Base-by-base conservation (phyloP, 1,139 yeast species). In the Pichia sp. region DNA sequence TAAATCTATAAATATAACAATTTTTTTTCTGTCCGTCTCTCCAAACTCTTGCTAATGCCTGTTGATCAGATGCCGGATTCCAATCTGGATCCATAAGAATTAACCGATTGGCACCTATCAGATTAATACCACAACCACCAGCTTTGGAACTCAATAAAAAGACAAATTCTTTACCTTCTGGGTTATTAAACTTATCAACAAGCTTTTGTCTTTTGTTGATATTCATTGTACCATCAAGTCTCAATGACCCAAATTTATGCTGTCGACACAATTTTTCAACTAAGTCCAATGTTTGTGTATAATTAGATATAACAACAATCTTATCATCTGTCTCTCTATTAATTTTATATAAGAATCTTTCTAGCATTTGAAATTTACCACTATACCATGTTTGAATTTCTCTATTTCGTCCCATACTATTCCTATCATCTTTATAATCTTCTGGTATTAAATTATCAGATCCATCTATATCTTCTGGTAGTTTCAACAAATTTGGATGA, bases 31-130 rank as follows among this genome's bases (percentile, higher is more conserved):
- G 98, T 0, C 98, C 98, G 67, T 92, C 98, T 71, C 98, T 82
- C 98, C 98, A 92, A 4, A 92, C 96, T 63, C 98, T 77, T 0
- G 98, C 98, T 50, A 92, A 71, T 0, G 98, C 98, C 66, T 92
- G 98, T 62, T 92, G 98, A 62, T 92, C 98, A 3, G 97, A 85
- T 0, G 98, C 98, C 0, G 98, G 98, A 58, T 92, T 92, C 98
- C 98, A 92, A 64, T 94, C 98, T 0, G 98, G 98, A 61, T 92
- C 99, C 58, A 92, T 73, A 46, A 92, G 70, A 28, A 92, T 78
- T 50, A 92, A 70, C 51, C 98, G 73, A 57, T 94, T 92, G 9
- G 98, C 99, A 9, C 98, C 98, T 57, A 92, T 92, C 54, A 92
- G 74, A 60, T 92, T 92, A 60, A 92, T 87, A 64, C 99, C 99